Conservation (phyloP, 2,329 filamentous ascomycete genomes). For the Trichoderma sp. region DNA sequence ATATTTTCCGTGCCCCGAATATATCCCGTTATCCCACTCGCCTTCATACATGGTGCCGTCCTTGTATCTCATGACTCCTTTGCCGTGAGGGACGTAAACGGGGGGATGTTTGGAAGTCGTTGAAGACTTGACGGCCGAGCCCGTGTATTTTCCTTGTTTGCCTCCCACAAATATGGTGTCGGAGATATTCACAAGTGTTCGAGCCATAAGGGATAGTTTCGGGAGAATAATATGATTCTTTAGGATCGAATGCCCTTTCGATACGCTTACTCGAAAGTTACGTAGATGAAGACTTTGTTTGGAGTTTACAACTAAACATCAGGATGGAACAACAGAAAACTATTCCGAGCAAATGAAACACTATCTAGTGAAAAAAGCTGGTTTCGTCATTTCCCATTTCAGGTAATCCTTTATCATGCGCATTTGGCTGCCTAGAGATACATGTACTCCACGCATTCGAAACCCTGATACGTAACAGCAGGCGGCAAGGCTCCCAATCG, state of each 20-base stretch:
- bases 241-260: neutral
- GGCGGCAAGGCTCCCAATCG: neutral
- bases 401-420: neutral
- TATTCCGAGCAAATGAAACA: neutral
- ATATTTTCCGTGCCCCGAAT: neutral
- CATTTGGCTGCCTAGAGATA: neutral
- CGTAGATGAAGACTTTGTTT: neutral
- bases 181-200: neutral
- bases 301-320: too few species aligned
- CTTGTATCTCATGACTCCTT: neutral
- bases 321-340: neutral
- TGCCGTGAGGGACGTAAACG: neutral
- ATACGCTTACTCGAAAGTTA: neutral
- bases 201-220: neutral
- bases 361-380: neutral
- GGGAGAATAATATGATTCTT: neutral
- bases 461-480: neutral
- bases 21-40: neutral
- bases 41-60: neutral
- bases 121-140: neutral
- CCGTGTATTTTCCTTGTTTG: neutral
- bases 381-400: neutral
- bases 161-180: neutral
- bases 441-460: neutral
- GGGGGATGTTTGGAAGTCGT: neutral